Evolutionary conservation across 2,329 filamentous ascomycete species (phyloP).

Genomic region (Monosporascus sp.): DNA sequence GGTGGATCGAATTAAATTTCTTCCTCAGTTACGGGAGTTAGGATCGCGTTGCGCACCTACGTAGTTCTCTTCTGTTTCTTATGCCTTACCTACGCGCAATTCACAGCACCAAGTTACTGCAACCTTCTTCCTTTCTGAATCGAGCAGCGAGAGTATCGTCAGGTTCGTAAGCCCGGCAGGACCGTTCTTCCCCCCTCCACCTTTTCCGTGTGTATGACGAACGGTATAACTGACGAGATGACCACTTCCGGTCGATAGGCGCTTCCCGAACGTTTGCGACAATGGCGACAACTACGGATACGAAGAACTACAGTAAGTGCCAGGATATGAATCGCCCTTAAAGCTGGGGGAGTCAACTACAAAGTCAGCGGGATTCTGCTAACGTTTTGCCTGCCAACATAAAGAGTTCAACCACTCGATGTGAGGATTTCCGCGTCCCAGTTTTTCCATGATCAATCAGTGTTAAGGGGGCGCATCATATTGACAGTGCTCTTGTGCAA

Average conservation of each 20-base stretch:
- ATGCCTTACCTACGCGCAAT: conserved; percentile 25
- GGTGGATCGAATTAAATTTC: no score
- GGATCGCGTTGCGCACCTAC: no score
- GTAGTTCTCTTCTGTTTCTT: neutral
- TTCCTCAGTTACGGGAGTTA: neutral
- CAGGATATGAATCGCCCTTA: no score
- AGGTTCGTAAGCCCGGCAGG: neutral
- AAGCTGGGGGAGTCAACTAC: no score
- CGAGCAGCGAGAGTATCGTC: neutral
- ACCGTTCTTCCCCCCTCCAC: no score
- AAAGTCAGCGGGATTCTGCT: no score
- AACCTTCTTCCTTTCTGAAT: neutral
- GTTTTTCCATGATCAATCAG: neutral
- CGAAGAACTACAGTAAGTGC: conserved; percentile 57
- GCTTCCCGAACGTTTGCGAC: conserved; percentile 32
- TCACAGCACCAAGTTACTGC: neutral
- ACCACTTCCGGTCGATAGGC: conserved; percentile 4
- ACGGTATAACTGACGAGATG: neutral
- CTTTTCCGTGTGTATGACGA: no score
- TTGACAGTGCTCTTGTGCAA: neutral
- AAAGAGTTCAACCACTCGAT: conserved; percentile 77
- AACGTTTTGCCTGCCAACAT: no score
- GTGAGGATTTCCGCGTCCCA: conserved; percentile 37
- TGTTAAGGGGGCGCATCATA: conserved; percentile 5
- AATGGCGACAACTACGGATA: conserved; percentile 68